Percentiles rank a stretch among this genome's conserved stretches.
phyloP scores from a whole-genome alignment of 805 yeast species.

The Lipomyces yamanashiensis region DNA sequence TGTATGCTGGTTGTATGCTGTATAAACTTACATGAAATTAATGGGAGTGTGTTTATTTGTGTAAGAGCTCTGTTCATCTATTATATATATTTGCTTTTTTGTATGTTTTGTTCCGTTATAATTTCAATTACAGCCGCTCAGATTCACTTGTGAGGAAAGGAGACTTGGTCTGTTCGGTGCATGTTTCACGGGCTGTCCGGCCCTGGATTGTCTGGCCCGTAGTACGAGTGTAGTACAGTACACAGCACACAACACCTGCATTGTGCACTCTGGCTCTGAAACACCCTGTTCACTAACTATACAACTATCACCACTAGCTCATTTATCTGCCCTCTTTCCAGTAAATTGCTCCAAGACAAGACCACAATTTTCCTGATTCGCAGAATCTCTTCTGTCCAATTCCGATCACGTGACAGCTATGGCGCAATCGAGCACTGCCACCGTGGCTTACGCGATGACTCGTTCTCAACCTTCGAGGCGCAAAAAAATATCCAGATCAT shows the following conservation, averaged over 20 bases:
- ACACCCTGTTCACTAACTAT: no score
- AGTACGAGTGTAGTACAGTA: no score
- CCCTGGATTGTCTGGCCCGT: no score
- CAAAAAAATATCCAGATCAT: not conserved
- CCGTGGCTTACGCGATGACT: slow-evolving; percentile 4
- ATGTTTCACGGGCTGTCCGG: no score
- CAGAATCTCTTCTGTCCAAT: no score
- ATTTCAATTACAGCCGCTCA: not conserved
- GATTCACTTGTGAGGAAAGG: no score
- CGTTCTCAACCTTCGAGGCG: not conserved
- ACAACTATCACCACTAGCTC: no score
- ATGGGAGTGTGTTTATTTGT: slow-evolving; percentile 2
- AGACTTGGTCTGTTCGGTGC: no score
- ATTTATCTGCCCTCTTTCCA: not conserved
- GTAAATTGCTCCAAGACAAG: not conserved
- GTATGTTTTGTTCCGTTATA: not conserved
- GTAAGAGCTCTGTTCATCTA: not conserved
- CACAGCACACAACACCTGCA: no score
- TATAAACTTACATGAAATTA: slow-evolving; percentile 8
- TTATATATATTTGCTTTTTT: not conserved
- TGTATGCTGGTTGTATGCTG: slow-evolving; percentile 2
- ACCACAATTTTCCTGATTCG: not conserved
- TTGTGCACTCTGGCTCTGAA: no score
- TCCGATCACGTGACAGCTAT: not conserved
- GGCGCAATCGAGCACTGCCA: slow-evolving; percentile 4